Percentiles rank a stretch among this genome's conserved stretches.
Conservation (phyloP, 1,284 basidiomycete genomes). For the Phellopilus nigrolimitatus region DNA sequence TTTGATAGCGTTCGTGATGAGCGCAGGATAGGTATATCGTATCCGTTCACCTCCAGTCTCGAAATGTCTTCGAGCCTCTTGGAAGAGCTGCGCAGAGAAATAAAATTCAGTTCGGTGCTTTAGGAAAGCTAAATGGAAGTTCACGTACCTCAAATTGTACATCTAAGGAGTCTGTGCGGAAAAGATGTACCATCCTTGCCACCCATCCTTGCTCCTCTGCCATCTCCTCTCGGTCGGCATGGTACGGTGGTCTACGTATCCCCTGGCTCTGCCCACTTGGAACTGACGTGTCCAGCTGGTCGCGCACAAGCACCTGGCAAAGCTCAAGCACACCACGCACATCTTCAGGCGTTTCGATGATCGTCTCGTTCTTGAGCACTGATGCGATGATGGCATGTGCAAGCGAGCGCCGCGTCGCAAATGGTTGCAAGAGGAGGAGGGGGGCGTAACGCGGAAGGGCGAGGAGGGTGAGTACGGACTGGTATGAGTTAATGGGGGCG, state of each 20-base stretch:
- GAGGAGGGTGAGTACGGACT: conserved; percentile 89
- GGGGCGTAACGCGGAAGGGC: conserved; percentile 86
- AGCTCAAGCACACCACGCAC: conserved; percentile 88
- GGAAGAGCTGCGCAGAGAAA: conserved; percentile 57
- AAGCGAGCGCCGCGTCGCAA: conserved; percentile 82
- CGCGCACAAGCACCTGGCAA: conserved; percentile 86
- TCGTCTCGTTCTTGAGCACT: conserved; percentile 90
- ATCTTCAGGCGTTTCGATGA: conserved; percentile 86
- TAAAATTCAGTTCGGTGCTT: not conserved
- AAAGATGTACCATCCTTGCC: conserved; percentile 92
- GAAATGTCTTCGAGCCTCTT: conserved; percentile 84
- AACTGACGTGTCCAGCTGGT: conserved; percentile 70
- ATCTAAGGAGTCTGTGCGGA: conserved; percentile 77
- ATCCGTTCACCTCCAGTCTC: conserved; percentile 90
- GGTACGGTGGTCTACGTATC: conserved; percentile 39
- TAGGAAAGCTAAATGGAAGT: not conserved
- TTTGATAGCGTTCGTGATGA: conserved; percentile 88
- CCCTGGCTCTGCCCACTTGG: conserved; percentile 37
- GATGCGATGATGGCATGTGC: conserved; percentile 89
- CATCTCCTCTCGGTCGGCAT: conserved; percentile 76
- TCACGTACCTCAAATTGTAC: conserved; percentile 79
- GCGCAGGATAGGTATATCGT: conserved; percentile 89
- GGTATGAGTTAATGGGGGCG: conserved; percentile 91
- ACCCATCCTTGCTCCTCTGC: conserved; percentile 98
- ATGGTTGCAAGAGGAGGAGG: conserved; percentile 79